Evolutionary conservation across 73 alveolate species (phyloP).

Genomic region (Halteria grandinella): DNA sequence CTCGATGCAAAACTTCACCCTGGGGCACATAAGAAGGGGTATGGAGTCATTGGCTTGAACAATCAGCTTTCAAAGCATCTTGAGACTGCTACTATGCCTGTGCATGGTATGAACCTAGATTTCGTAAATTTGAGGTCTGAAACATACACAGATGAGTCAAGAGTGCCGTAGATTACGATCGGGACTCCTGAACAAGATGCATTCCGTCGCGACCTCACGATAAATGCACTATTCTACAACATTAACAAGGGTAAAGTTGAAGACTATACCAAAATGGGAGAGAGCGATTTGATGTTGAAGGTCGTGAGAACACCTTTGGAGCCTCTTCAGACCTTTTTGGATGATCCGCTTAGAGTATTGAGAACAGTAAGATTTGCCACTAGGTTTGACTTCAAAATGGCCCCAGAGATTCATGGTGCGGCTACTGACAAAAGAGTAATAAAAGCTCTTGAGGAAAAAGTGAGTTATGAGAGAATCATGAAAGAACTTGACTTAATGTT

Average conservation of each 20-base stretch:
- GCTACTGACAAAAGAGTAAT: conserved; percentile 70
- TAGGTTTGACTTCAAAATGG: conserved; percentile 86
- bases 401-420: conserved; percentile 84
- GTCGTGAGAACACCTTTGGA: conserved; percentile 96
- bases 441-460: conserved; percentile 72
- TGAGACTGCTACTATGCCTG: conserved; percentile 94
- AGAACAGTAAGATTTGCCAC: conserved; percentile 98
- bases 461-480: conserved; percentile 89
- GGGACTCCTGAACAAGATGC: conserved; percentile 99
- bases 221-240: conserved; percentile 96
- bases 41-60: conserved; percentile 92
- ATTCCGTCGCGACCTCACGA: conserved; percentile 95
- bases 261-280: conserved; percentile 93
- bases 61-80: conserved; percentile 95
- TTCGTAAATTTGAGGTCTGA: conserved; percentile 95
- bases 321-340: conserved; percentile 91
- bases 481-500: conserved; percentile 92
- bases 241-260: conserved; percentile 88
- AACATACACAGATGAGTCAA: conserved; percentile 86
- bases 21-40: conserved; percentile 71
- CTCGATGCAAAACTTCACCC: conserved; percentile 60
- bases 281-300: conserved; percentile 89
- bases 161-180: conserved; percentile 92
- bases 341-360: conserved; percentile 98
- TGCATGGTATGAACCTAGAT: conserved; percentile 87